Conservation (phyloP, 2,329 filamentous ascomycete species). For the Hypomyces rosellus region DNA sequence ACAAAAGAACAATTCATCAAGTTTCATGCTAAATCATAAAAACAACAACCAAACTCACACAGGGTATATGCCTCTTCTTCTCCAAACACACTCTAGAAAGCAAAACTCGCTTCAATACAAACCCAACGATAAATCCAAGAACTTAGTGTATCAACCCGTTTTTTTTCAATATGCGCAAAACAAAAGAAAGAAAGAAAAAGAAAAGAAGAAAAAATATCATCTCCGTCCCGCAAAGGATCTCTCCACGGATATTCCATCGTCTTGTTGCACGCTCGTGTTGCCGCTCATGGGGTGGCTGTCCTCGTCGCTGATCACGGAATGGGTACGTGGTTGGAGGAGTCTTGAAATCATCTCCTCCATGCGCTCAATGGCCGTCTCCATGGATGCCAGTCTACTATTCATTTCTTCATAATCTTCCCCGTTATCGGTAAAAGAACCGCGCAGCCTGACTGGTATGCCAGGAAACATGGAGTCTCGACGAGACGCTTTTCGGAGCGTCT, state of each 20-base stretch:
- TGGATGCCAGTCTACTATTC: slow-evolving; percentile 36
- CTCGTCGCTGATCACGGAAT: too few species aligned
- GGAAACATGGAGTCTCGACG: slow-evolving; percentile 54
- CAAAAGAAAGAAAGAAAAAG: too few species aligned
- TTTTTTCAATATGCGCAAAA: too few species aligned
- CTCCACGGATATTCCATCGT: slow-evolving; percentile 13
- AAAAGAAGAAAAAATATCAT: too few species aligned
- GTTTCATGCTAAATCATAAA: neutral
- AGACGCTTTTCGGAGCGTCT: slow-evolving; percentile 25
- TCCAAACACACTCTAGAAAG: neutral
- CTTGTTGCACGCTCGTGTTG: slow-evolving; percentile 7
- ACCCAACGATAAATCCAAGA: too few species aligned
- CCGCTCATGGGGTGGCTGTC: too few species aligned
- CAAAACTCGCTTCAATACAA: too few species aligned
- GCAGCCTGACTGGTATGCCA: slow-evolving; percentile 41
- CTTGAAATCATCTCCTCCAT: slow-evolving; percentile 40
- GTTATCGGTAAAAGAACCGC: slow-evolving; percentile 41
- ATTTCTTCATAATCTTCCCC: slow-evolving; percentile 38
- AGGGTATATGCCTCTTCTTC: neutral
- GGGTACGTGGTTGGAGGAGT: too few species aligned
- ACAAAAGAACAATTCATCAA: too few species aligned
- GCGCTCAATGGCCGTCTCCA: slow-evolving; percentile 45
- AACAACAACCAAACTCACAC: neutral
- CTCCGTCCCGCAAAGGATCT: too few species aligned
- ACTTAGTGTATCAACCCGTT: too few species aligned